Evolutionary conservation across 306 rosid genomes (phyloP).

Genomic region (Datisca glomerata): DNA sequence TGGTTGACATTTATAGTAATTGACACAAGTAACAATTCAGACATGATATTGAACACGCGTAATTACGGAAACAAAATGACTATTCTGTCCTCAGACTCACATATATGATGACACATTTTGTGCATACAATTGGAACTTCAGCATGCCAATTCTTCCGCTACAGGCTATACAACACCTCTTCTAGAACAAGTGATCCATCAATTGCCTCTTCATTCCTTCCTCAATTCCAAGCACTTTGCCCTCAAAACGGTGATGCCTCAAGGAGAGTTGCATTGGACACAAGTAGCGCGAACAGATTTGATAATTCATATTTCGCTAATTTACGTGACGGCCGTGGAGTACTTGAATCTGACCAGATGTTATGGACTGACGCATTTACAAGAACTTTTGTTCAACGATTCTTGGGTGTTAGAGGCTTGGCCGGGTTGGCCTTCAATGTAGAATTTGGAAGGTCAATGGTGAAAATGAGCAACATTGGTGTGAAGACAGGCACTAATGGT

Average conservation of each 20-base stretch:
- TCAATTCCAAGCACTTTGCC: no score
- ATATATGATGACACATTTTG: no score
- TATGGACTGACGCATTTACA: background rate
- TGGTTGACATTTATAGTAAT: no score
- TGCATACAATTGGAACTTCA: no score
- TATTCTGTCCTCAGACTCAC: no score
- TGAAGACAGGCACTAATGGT: background rate
- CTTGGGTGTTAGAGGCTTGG: background rate
- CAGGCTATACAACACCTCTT: background rate
- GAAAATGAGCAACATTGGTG: no score
- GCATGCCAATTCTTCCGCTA: background rate
- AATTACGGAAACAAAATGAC: no score
- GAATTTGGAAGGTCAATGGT: background rate
- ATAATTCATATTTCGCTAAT: background rate
- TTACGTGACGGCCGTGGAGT: background rate
- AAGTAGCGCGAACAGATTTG: background rate
- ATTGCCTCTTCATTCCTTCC: background rate
- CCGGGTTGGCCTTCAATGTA: background rate
- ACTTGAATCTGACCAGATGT: background rate
- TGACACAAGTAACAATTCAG: no score
- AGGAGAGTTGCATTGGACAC: background rate
- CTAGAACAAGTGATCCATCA: background rate
- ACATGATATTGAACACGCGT: no score
- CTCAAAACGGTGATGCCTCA: background rate
- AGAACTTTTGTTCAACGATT: background rate